phyloP scores from a whole-genome alignment of 2,329 filamentous ascomycete species.

The Aspergillus pseudoglaucus region DNA sequence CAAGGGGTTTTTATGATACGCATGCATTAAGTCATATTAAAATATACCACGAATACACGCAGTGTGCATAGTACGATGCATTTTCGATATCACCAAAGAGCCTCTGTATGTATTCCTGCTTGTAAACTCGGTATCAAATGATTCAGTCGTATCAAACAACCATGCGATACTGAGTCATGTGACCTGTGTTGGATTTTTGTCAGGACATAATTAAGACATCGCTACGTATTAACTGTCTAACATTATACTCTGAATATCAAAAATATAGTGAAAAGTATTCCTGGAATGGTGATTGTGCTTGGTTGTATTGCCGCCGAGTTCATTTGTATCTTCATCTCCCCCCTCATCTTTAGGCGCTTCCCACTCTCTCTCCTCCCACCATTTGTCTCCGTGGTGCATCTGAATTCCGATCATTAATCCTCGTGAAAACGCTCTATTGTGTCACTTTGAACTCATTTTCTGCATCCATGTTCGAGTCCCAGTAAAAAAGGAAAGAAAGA shows the following conservation, averaged over 20 bases:
- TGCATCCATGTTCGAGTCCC: background rate
- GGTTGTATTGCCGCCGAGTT: background rate
- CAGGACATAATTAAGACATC: background rate
- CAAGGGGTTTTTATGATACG: no score
- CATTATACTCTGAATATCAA: background rate
- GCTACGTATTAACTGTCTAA: background rate
- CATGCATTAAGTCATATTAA: background rate
- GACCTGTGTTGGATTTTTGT: background rate
- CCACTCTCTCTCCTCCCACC: conserved; percentile 9
- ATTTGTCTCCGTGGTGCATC: conserved; percentile 2
- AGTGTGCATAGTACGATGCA: no score
- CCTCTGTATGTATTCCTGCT: no score
- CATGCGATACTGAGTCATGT: background rate
- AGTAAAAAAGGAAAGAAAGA: background rate
- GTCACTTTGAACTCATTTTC: background rate
- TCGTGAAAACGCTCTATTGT: background rate
- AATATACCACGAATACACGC: background rate
- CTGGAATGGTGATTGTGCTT: background rate
- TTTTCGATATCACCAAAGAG: no score
- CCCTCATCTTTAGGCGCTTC: background rate
- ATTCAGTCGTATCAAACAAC: background rate
- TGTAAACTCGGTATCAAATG: no score
- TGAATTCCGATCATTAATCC: background rate
- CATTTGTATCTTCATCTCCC: background rate
- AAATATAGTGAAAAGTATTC: background rate